Conservation (phyloP, 139 green algal species). For the Coccomyxa sp. region DNA sequence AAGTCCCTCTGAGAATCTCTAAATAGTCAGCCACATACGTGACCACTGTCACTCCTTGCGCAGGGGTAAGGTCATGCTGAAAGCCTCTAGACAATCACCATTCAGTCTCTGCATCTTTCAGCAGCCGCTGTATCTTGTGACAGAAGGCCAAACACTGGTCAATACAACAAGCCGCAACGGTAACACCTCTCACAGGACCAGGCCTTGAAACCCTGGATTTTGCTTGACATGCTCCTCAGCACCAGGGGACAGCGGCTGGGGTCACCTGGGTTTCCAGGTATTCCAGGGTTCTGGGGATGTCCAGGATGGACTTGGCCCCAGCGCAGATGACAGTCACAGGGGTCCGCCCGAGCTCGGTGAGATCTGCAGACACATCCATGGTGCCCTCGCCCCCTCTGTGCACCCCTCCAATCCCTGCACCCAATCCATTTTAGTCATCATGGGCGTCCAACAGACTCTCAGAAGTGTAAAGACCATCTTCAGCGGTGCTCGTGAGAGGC, state of each 20-base stretch:
- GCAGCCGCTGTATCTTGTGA: background rate
- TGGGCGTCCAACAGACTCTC: background rate
- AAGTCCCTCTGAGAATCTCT: no score
- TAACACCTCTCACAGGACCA: background rate
- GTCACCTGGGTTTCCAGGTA: constrained; percentile 78
- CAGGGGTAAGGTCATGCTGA: no score
- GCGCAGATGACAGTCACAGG: constrained; percentile 93
- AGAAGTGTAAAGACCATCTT: background rate
- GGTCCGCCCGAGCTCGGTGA: constrained; percentile 85
- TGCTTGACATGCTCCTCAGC: background rate
- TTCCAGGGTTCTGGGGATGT: constrained; percentile 96
- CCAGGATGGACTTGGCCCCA: constrained; percentile 92
- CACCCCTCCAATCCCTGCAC: constrained; percentile 69
- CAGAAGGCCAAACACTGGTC: background rate
- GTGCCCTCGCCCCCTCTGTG: constrained; percentile 75
- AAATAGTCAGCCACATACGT: no score
- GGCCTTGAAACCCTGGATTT: background rate
- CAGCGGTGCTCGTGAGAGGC: background rate
- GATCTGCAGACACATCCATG: constrained; percentile 88
- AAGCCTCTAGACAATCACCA: no score
- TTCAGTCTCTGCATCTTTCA: background rate
- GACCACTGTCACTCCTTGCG: no score
- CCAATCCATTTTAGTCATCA: background rate
- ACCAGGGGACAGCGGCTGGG: background rate
- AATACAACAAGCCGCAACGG: background rate